A percentile compares a stretch with the other conserved stretches of the same genome.
phyloP scores from a whole-genome alignment of 768 basidiomycete genomes.

The Dentipellis fragilis region DNA sequence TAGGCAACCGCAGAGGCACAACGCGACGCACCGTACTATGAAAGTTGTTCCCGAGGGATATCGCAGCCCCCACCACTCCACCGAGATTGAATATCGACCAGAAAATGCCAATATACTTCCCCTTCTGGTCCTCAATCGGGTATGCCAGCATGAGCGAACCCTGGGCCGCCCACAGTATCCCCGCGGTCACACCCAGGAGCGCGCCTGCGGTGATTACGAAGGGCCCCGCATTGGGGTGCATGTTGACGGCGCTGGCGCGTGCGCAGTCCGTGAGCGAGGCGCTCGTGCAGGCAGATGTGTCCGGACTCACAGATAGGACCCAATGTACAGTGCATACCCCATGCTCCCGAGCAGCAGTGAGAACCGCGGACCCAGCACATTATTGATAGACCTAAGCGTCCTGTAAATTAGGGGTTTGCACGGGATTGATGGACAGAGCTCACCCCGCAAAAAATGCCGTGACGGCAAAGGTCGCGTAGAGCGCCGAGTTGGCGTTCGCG shows the following conservation, averaged over 20 bases:
- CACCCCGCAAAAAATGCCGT: conserved; percentile 65
- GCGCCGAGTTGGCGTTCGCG: conserved; percentile 59
- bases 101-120: conserved; percentile 67
- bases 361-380: conserved; percentile 64
- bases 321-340: conserved; percentile 72
- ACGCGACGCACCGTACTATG: conserved; percentile 39
- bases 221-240: conserved; percentile 46
- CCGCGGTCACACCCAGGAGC: conserved; percentile 63
- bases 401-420: not conserved
- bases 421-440: conserved; percentile 8
- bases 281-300: not conserved
- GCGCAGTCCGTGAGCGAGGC: not conserved
- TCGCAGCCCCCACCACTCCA: conserved; percentile 67
- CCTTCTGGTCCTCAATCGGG: conserved; percentile 72
- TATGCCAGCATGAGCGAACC: conserved; percentile 82
- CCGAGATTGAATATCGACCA: conserved; percentile 82
- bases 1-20: not conserved
- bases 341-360: conserved; percentile 66
- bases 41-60: conserved; percentile 65
- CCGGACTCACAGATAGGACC: conserved; percentile 52
- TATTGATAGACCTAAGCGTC: conserved; percentile 52
- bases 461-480: conserved; percentile 57
- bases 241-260: conserved; percentile 48
- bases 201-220: conserved; percentile 70
- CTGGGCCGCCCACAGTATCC: conserved; percentile 74